These are phyloP conservation scores for Corynascus novoguineensis DNA, from an alignment of 495 filamentous ascomycete genomes.

Conservation along the genomic window DNA sequence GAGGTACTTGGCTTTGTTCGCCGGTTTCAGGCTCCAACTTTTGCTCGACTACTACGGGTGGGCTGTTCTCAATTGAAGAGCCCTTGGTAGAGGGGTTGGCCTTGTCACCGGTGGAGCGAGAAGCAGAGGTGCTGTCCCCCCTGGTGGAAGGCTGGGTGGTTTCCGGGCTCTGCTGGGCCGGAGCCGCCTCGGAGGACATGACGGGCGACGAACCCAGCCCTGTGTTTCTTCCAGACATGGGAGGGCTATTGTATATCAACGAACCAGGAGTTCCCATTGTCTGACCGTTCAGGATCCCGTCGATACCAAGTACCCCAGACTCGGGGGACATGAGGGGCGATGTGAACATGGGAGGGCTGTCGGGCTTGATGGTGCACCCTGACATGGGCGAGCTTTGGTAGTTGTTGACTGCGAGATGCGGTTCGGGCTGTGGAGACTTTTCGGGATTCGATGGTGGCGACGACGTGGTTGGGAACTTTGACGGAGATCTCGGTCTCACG, in stretches of 20 bases:
- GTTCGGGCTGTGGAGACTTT: neutral
- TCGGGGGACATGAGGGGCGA: slow-evolving; percentile 17
- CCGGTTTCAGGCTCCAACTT: neutral
- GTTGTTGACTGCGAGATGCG: neutral
- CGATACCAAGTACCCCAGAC: neutral
- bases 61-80: slow-evolving; percentile 15
- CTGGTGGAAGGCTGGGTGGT: neutral
- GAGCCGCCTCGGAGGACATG: neutral
- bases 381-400: slow-evolving; percentile 7
- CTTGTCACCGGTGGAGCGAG: neutral
- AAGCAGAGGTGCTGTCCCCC: neutral
- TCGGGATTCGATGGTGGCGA: neutral
- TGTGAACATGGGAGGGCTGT: slow-evolving; percentile 8
- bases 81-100: slow-evolving; percentile 12
- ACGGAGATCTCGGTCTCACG: slow-evolving; percentile 8
- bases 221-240: slow-evolving; percentile 6
- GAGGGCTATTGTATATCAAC: slow-evolving; percentile 11
- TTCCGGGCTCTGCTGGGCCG: neutral
- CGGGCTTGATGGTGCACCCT: neutral
- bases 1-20: neutral
- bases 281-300: neutral
- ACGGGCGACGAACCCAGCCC: neutral
- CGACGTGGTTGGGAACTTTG: neutral
- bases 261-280: slow-evolving; percentile 1
- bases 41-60: neutral